Evolutionary conservation across 1,284 basidiomycete genomes (phyloP).

Genomic region (Tilletia horrida): DNA sequence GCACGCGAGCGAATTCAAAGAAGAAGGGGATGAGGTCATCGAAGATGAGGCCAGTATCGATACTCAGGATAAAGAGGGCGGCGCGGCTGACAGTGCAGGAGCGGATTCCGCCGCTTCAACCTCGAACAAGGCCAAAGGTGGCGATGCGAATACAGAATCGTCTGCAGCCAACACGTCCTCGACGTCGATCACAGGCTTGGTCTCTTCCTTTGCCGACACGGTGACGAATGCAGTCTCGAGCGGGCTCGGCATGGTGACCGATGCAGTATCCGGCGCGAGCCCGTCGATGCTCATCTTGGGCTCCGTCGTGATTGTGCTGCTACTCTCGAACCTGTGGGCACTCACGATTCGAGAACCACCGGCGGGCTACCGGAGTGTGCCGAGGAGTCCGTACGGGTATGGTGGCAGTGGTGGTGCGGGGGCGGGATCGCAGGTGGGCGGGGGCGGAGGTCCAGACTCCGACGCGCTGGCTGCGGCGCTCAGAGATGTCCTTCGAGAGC

Average conservation of each 20-base stretch:
- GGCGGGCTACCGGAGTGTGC: slow-evolving; percentile 4
- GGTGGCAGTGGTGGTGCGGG: neutral
- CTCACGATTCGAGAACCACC: slow-evolving; percentile 22
- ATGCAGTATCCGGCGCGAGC: slow-evolving; percentile 25
- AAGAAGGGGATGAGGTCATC: slow-evolving; percentile 66
- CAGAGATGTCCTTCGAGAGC: slow-evolving; percentile 10
- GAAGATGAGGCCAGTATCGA: slow-evolving; percentile 38
- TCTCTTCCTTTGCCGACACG: neutral
- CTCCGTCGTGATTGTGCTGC: slow-evolving; percentile 47
- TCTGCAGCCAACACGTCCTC: neutral
- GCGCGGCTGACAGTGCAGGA: slow-evolving; percentile 19
- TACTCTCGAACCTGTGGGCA: slow-evolving; percentile 56
- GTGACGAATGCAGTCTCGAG: slow-evolving; percentile 18
- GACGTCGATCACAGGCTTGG: neutral
- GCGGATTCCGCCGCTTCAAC: neutral
- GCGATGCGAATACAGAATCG: neutral
- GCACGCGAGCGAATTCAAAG: slow-evolving; percentile 82
- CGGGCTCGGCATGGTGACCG: slow-evolving; percentile 27
- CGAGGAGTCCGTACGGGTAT: neutral
- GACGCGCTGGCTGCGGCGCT: slow-evolving; percentile 8
- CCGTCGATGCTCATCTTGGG: slow-evolving; percentile 39
- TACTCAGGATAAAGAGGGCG: slow-evolving; percentile 24
- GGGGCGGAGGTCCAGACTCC: neutral
- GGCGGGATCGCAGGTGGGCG: neutral
- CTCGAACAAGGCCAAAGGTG: neutral